These are phyloP conservation scores for Penicillium glabrum DNA, from an alignment of 2,329 filamentous ascomycete species.

Conservation along the genomic window DNA sequence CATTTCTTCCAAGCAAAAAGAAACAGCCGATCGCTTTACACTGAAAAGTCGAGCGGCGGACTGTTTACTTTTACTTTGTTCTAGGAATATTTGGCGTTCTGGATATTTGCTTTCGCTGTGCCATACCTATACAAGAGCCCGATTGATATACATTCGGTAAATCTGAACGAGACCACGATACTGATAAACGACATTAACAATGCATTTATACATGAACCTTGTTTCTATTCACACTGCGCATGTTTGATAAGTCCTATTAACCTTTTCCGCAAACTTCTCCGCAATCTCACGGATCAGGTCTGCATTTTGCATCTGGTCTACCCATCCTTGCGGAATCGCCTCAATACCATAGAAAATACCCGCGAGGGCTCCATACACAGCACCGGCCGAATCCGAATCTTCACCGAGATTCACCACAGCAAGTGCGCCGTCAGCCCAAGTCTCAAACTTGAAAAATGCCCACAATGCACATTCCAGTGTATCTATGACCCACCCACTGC, in stretches of 20 bases:
- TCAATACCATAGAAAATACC: constrained; percentile 43
- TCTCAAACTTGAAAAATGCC: constrained; percentile 42
- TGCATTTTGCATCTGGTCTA: constrained; percentile 26
- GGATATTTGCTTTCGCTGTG: neutral
- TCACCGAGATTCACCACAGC: constrained; percentile 44
- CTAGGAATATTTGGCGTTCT: too few relatives aligned
- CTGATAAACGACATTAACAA: neutral
- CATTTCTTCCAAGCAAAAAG: neutral
- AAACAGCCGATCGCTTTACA: neutral
- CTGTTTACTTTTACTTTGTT: too few relatives aligned
- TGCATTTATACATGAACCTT: neutral
- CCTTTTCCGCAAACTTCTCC: constrained; percentile 1
- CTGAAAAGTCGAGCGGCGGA: too few relatives aligned
- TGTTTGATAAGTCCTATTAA: neutral
- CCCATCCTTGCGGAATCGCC: constrained; percentile 32
- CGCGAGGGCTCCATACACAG: constrained; percentile 46
- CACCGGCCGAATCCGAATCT: constrained; percentile 47
- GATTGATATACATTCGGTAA: neutral
- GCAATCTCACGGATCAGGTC: constrained; percentile 19
- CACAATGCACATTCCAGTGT: constrained; percentile 45
- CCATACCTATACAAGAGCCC: neutral
- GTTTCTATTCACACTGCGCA: neutral
- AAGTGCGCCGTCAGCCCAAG: constrained; percentile 39
- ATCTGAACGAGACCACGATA: neutral
- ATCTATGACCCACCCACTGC: constrained; percentile 44